phyloP scores from a whole-genome alignment of 2,329 filamentous ascomycete genomes.

The Talaromyces piceae region DNA sequence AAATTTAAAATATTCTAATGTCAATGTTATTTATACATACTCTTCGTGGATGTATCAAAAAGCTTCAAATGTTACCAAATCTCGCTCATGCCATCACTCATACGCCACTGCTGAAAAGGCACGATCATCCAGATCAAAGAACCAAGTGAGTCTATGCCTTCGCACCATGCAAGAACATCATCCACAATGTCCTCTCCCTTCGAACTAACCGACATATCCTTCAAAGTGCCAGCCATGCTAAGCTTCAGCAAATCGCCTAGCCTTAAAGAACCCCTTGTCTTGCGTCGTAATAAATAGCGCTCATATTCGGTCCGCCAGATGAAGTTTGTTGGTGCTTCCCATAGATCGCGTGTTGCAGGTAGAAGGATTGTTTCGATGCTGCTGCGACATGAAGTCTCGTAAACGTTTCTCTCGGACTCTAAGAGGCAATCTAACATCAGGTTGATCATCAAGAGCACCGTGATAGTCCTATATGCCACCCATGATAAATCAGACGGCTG shows the following conservation, averaged over 20 bases:
- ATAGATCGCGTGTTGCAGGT: constrained; percentile 8
- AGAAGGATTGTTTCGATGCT: constrained; percentile 4
- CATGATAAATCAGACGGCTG: neutral
- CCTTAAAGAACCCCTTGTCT: constrained; percentile 3
- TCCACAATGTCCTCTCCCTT: neutral
- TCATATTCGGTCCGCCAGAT: constrained; percentile 9
- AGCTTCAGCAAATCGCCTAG: constrained; percentile 7
- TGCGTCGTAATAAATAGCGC: neutral
- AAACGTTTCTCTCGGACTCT: neutral
- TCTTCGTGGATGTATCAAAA: neutral
- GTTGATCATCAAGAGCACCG: constrained; percentile 5
- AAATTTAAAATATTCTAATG: neutral
- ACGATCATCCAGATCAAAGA: constrained; percentile 8
- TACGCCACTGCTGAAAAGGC: constrained; percentile 8
- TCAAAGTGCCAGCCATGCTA: neutral
- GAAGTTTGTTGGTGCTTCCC: constrained; percentile 8
- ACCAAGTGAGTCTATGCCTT: constrained; percentile 8
- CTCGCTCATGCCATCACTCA: constrained; percentile 2
- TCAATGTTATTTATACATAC: neutral
- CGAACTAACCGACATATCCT: constrained; percentile 1
- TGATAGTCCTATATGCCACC: constrained; percentile 5
- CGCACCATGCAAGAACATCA: constrained; percentile 9
- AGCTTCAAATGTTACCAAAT: constrained; percentile 3
- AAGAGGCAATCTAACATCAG: constrained; percentile 8
- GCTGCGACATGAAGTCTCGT: neutral